These are phyloP conservation scores for Phytophthora multivora DNA, from an alignment of 352 stramenopile genomes.

Conservation along the genomic window DNA sequence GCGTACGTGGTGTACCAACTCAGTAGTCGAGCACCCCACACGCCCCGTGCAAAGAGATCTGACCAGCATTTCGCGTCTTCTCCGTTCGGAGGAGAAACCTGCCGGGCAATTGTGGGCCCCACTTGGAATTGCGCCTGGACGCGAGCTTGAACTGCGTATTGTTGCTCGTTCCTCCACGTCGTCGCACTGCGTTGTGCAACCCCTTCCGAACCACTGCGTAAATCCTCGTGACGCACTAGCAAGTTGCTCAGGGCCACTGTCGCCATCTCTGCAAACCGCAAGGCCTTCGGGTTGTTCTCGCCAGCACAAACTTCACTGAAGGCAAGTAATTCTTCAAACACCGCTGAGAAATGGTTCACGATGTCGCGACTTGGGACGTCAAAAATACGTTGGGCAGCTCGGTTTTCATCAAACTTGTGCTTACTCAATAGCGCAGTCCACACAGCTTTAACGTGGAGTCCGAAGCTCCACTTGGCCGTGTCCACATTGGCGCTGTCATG, in stretches of 20 bases:
- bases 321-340: constrained; percentile 43
- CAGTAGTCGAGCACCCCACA: constrained; percentile 48
- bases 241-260: constrained; percentile 52
- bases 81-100: background rate
- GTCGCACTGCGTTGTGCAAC: constrained; percentile 6
- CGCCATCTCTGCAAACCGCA: constrained; percentile 30
- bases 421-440: constrained; percentile 34
- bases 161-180: constrained; percentile 51
- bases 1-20: constrained; percentile 58
- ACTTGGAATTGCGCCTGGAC: constrained; percentile 44
- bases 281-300: constrained; percentile 7
- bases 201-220: background rate
- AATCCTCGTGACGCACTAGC: constrained; percentile 29
- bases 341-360: constrained; percentile 28
- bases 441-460: constrained; percentile 58
- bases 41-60: constrained; percentile 50
- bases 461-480: constrained; percentile 40
- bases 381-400: constrained; percentile 26
- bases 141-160: constrained; percentile 37
- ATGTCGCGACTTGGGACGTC: constrained; percentile 32
- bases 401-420: constrained; percentile 7
- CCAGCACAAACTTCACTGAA: constrained; percentile 29
- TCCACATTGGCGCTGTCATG: background rate
- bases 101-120: background rate
- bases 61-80: constrained; percentile 38